Evolutionary conservation across 306 rosid species (phyloP), one percentile per base, ranked within the genome.

Genomic region (Vigna reflexopilosa): DNA sequence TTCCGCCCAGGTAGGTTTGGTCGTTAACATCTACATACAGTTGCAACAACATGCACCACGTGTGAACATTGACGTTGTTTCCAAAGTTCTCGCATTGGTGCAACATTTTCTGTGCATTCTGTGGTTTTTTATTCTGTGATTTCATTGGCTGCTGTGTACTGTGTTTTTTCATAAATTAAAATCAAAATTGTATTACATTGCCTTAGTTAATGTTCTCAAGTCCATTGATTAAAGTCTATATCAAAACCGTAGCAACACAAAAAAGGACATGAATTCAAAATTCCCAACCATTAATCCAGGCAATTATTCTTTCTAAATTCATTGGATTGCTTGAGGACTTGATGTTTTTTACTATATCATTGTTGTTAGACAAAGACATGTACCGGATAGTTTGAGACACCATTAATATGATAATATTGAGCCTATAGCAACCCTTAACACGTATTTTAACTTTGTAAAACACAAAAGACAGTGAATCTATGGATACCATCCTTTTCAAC

Each of bases 221-320:
- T 68, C 26, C 58, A 69, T 15, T 49, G 26, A 28, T 50, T 16
- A 14, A 69, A 68, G 58, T 16, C 58, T 48, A 6, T 2, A 45
- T 67, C 14, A 6, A 70, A 52, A 34, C 2, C 36, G n/a, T 71
- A 11, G 12, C 26, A 30, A 14, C 80, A 38, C 42, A 68, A 45
- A 73, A 65, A 38, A 19, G 47, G 28, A 64, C 16, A 70, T 67
- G 64, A 9, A 51, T 5, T 6, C 79, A 73, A 22, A 20, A 30
- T 51, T 49, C 62, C 17, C 8, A 72, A 49, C 47, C 7, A 36
- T 22, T 24, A 78, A 57, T 56, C 56, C 10, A 1, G 62, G 61
- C 83, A 64, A 64, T 49, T 42, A 47, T 72, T 81, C 65, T 57
- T 74, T 9, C 28, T 22, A 28, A 75, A 50, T 51, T 49, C 17